These are phyloP conservation scores for Hibiscus tridactylites DNA, from an alignment of 345 rosid species.

Conservation along the genomic window DNA sequence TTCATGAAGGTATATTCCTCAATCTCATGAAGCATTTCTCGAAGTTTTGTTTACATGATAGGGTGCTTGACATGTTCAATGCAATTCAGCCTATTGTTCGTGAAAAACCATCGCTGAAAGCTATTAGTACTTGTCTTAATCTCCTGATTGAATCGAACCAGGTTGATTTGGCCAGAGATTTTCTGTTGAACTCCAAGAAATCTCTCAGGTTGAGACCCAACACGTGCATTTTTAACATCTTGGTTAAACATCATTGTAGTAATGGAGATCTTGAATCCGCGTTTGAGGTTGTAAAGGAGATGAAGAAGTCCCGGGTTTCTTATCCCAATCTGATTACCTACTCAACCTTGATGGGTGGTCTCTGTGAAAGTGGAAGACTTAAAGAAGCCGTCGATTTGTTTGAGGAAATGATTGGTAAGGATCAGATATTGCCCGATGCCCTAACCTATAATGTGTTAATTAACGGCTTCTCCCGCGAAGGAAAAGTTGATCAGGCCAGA, in stretches of 20 bases:
- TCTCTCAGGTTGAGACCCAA: constrained; percentile 53
- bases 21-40: constrained; percentile 73
- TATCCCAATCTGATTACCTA: constrained; percentile 75
- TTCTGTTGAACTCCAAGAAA: constrained; percentile 42
- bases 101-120: constrained; percentile 70
- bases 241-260: constrained; percentile 78
- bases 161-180: constrained; percentile 38
- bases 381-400: constrained; percentile 67
- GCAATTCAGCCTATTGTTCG: constrained; percentile 56
- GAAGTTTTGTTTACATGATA: constrained; percentile 35
- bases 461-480: constrained; percentile 60
- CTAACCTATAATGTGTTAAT: constrained; percentile 66
- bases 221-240: constrained; percentile 83
- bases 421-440: constrained; percentile 70
- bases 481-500: constrained; percentile 64
- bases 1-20: constrained; percentile 70
- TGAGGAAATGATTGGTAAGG: constrained; percentile 73
- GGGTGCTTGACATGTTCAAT: constrained; percentile 64
- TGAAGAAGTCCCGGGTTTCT: constrained; percentile 49
- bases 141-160: constrained; percentile 59
- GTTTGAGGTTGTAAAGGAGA: constrained; percentile 56
- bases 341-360: constrained; percentile 61
- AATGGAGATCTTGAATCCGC: constrained; percentile 54
- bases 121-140: constrained; percentile 83
- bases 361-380: constrained; percentile 48